These are phyloP conservation scores for Colletotrichum chlorophyti DNA, from an alignment of 2,329 filamentous ascomycete species.

Conservation along the genomic window DNA sequence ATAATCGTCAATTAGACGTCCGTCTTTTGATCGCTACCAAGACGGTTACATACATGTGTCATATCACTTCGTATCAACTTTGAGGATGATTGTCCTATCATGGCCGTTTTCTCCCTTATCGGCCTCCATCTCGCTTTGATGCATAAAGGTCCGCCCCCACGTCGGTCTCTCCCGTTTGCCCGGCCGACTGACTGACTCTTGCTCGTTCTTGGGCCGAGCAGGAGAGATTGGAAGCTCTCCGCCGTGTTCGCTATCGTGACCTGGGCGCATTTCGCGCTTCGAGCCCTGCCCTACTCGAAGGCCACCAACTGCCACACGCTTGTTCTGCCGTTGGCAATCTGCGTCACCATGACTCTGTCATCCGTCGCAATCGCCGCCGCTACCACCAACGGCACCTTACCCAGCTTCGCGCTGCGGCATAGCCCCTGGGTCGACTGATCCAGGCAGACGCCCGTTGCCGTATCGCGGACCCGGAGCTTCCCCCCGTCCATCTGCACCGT, in stretches of 20 bases:
- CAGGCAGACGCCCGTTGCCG: constrained; percentile 15
- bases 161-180: no score
- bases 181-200: no score
- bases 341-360: constrained; percentile 15
- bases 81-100: no score
- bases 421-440: constrained; percentile 25
- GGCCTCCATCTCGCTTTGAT: neutral
- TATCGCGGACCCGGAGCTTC: constrained; percentile 11
- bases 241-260: neutral
- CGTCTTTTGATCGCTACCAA: no score
- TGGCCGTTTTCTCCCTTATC: neutral
- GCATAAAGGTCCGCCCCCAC: no score
- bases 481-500: constrained; percentile 20
- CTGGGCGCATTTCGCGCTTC: neutral
- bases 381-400: constrained; percentile 17
- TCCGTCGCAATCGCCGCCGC: neutral
- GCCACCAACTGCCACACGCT: constrained; percentile 22
- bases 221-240: neutral
- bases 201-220: no score
- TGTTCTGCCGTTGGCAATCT: constrained; percentile 12
- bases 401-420: constrained; percentile 17
- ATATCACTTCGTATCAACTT: no score
- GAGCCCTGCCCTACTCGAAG: neutral
- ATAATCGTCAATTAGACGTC: no score
- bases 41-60: no score